A percentile compares a stretch with the other conserved stretches of the same genome.
Evolutionary conservation across 78 protist genomes (phyloP).

Genomic region (Protostelium mycophagum): DNA sequence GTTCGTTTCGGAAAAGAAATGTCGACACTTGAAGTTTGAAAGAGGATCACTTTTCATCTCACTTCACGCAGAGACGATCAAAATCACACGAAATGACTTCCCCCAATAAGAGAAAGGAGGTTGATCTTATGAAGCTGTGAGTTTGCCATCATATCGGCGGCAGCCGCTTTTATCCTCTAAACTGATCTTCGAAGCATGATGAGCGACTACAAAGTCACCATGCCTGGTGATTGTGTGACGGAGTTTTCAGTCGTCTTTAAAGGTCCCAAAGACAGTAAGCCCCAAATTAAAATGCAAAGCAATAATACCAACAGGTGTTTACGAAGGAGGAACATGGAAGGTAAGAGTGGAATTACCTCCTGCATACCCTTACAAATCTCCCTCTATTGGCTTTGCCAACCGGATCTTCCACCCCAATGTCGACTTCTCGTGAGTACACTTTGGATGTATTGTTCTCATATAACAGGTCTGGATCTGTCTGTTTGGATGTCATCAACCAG

Average conservation of each 20-base stretch:
- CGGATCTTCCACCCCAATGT: constrained; percentile 96
- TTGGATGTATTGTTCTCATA: not conserved
- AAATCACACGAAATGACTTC: constrained; percentile 34
- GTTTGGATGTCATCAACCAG: constrained; percentile 96
- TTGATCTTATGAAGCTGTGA: constrained; percentile 63
- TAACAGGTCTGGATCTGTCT: constrained; percentile 94
- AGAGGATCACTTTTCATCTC: too few relatives aligned
- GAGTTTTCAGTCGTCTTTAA: constrained; percentile 38
- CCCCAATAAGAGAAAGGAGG: constrained; percentile 63
- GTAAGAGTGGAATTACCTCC: constrained; percentile 90
- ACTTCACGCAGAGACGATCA: not conserved
- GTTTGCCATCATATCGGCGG: not conserved
- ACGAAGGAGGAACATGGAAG: constrained; percentile 88
- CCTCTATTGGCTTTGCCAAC: constrained; percentile 91
- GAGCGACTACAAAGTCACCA: constrained; percentile 56
- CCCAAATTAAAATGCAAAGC: too few relatives aligned
- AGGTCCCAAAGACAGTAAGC: constrained; percentile 42
- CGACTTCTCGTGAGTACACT: constrained; percentile 76
- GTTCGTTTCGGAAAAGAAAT: not conserved
- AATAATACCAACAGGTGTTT: constrained; percentile 72
- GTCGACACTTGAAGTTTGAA: not conserved
- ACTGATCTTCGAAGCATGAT: constrained; percentile 25
- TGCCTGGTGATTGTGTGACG: constrained; percentile 51
- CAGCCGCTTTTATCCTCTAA: not conserved
- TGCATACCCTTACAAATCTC: constrained; percentile 95